phyloP scores from a whole-genome alignment of 495 filamentous ascomycete species.

The Aspergillus conjunctus region DNA sequence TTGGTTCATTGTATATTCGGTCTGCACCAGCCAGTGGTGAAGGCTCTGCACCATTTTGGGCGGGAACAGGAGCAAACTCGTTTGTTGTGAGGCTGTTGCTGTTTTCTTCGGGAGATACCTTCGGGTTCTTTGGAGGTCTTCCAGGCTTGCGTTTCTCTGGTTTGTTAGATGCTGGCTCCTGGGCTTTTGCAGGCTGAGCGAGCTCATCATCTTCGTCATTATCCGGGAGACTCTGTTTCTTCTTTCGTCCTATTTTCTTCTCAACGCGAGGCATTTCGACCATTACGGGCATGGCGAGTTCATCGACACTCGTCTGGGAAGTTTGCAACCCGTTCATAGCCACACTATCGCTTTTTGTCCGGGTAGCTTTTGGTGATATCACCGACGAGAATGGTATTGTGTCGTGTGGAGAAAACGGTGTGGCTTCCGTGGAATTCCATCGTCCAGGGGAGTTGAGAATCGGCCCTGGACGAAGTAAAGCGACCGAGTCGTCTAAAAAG shows the following conservation, averaged over 20 bases:
- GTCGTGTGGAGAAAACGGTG: conserved; percentile 41
- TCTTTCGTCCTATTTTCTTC: conserved; percentile 39
- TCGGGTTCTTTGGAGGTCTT: conserved; percentile 26
- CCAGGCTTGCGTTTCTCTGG: conserved; percentile 30
- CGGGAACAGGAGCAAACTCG: background rate
- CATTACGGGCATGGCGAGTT: conserved; percentile 30
- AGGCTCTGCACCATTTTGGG: background rate
- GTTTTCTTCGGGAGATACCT: conserved; percentile 8
- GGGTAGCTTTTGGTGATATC: conserved; percentile 25
- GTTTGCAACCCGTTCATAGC: conserved; percentile 22
- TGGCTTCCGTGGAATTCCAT: conserved; percentile 33
- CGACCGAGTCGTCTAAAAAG: conserved; percentile 13
- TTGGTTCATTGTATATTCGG: background rate
- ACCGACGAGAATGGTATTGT: conserved; percentile 47
- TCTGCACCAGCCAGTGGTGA: background rate
- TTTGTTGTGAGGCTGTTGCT: background rate
- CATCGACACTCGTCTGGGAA: conserved; percentile 33
- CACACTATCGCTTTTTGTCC: conserved; percentile 32
- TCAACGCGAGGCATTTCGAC: conserved; percentile 29
- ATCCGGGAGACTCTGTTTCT: conserved; percentile 32
- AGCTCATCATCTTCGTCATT: conserved; percentile 40
- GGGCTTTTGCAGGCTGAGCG: conserved; percentile 13
- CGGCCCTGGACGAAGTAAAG: conserved; percentile 14
- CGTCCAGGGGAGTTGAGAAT: conserved; percentile 24
- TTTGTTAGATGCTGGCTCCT: conserved; percentile 3